These are phyloP conservation scores for Neurospora africana DNA, from an alignment of 495 filamentous ascomycete genomes.

Conservation along the genomic window DNA sequence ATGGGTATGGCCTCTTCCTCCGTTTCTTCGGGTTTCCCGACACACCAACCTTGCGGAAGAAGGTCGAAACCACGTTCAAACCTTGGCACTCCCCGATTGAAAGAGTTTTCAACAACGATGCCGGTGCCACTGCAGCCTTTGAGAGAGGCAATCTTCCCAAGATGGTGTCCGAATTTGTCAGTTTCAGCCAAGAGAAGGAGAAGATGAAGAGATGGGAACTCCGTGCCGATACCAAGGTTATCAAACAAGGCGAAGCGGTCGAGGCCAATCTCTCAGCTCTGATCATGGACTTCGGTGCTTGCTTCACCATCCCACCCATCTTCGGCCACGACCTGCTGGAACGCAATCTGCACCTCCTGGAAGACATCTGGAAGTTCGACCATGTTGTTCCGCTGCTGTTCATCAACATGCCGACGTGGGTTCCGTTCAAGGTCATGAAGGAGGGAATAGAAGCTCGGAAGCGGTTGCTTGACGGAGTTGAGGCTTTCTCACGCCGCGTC, in stretches of 20 bases:
- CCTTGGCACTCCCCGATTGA: background rate
- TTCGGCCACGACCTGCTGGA: constrained; percentile 4
- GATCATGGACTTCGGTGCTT: constrained; percentile 3
- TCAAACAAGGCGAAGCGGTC: background rate
- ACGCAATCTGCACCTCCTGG: constrained; percentile 1
- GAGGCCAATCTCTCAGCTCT: constrained; percentile 4
- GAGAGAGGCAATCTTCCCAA: background rate
- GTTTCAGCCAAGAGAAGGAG: background rate
- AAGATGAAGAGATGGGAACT: constrained; percentile 3
- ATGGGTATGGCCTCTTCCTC: background rate
- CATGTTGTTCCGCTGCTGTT: constrained; percentile 11
- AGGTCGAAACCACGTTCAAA: background rate
- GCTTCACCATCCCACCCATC: constrained; percentile 3
- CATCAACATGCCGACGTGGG: constrained; percentile 9
- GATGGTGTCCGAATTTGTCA: background rate
- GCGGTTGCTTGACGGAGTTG: constrained; percentile 1
- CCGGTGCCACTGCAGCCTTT: background rate
- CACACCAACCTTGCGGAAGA: background rate
- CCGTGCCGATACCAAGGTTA: background rate
- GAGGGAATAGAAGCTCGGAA: constrained; percentile 4
- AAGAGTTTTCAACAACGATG: constrained; percentile 4
- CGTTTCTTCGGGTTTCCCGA: constrained; percentile 3
- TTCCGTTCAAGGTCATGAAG: constrained; percentile 9
- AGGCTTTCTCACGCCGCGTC: constrained; percentile 2
- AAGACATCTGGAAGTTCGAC: constrained; percentile 12